Evolutionary conservation across 345 rosid genomes (phyloP), one percentile per base, ranked within the genome.

Genomic region (Mallotus nudiflorus): DNA sequence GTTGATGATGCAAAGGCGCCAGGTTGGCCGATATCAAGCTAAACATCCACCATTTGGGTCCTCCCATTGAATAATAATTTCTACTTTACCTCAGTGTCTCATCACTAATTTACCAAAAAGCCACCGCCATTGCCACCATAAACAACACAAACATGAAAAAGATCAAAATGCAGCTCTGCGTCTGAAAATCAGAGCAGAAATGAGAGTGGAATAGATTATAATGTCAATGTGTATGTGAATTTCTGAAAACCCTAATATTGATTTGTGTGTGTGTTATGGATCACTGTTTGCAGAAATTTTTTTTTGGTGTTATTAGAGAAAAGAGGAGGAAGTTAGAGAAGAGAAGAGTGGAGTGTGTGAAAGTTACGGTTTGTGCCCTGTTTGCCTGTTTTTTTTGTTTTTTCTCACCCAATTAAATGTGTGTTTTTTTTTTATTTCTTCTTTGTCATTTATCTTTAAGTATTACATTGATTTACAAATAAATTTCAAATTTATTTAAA

Each of bases 1-100:
- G 87, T 29, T 89, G 92, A 79, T 82, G 86, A 67, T 42, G 46
- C 11, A 77, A 73, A 71, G 77, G 80, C 76, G 89, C 88, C 90
- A 83, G 85, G 82, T 78, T 85, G 79, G 85, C 79, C 74, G 82
- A 58, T 61, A 78, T 46, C 80, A 76, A 61, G 80, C 85, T 85
- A 57, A 82, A 84, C 79, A 81, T 82, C 90, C 85, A 83, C 59
- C 82, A 78, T 66, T 84, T 84, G 29, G 83, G 81, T 70, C 80
- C 78, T 57, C 88, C 88, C 92, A 88, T 87, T 35, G 54, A 19
- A 14, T 35, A 18, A 18, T 56, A 9, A 62, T 27, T 53, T 40
- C 66, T 67, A 45, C 64, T 42, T 60, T 62, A 65, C 54, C 75
- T 73, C 48, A 66, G 78, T 49, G 51, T 81, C 51, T 78, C 90